Base-by-base conservation (phyloP, 768 basidiomycete species). In the Trametes coccinea region DNA sequence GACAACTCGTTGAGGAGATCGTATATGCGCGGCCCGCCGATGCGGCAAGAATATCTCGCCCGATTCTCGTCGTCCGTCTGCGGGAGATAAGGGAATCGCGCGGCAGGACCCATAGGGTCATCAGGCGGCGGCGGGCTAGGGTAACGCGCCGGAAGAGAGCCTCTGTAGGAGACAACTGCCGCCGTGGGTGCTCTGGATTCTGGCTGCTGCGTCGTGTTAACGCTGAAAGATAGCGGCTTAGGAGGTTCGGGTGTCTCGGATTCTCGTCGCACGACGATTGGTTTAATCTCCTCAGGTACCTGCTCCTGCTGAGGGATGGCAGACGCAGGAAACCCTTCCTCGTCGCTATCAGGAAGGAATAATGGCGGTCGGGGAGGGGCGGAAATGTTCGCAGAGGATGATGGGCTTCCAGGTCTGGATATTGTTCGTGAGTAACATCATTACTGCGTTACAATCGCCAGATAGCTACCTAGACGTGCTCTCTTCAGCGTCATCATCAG, bases 1-100 rank as follows among this genome's bases (percentile, higher is more conserved):
- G 89, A 80, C 11, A 89, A 71, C 5, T 81, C 82, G 14, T 80
- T 80, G 44, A 92, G 69, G 5, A 89, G 74, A 68, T 92, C 90
- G 60, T 80, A 90, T 5, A 91, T 69, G 45, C 82, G 81, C 2
- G 84, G 79, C 0, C 89, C 90, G 22, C 83, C 81, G 6, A 87
- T 84, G 29, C 90, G 84, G 66, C 84, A 88, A 5, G 89, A 90
- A 30, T 86, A 77, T 45, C 58, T 31, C 29, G 48, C 22, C 22
- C 22, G n/a, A 3, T 49, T 58, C 17, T 66, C 60, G 8, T n/a
- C 33, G 30, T 43, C 17, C 10, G 47, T 52, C 8, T 51, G 57
- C 2, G 54, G 62, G 13, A 68, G 56, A 45, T 62, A 70, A n/a
- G 70, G 69, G 47, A 62, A 51, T 53, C 67, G 61, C 48, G 70